Base-by-base conservation (phyloP, 768 basidiomycete genomes). In the Zangia roseola region DNA sequence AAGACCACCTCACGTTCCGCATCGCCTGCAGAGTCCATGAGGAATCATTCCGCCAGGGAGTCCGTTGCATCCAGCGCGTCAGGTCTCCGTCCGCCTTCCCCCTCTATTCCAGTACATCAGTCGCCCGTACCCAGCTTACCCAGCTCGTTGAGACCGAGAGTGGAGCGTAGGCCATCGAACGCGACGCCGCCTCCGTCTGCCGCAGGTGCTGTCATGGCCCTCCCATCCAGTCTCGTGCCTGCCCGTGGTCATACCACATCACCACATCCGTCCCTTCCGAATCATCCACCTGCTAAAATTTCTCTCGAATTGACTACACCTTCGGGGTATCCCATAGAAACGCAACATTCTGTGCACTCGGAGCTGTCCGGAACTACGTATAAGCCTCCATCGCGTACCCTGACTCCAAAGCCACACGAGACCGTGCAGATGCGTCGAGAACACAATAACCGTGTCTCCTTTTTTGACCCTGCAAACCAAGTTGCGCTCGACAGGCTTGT, bases 391-490 rank as follows among this genome's bases (percentile, higher is more conserved):
- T 54, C 61, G 21, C 70, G 66, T 13, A 47, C 54, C 17, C 56
- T 62, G 42, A 69, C 67, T 17, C 55, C 69, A 30, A 55, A 63
- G 20, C 41, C 64, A 30, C 70, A 75, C 24, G 71, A 65, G 21
- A 56, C 26, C 19, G 36, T 68, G 19, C 67, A 68, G 43, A 50
- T 65, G 17, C 80, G 85, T 16, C 54, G 86, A 28, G 67, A 69
- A 82, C 47, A 82, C 75, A 86, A 84, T 54, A 80, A 83, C 21
- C 80, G 88, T 21, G 78, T 94, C 19, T 91, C 91, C 0, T 90
- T 87, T 62, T 92, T 87, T 57, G 89, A 92, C 62, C 86, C 85
- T 25, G 70, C 79, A 12, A 89, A 93, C 62, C 88, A 92, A 70
- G 80, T 78, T 23, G 68, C 75, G 21, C 73, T 91, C 14, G 88